Percentiles rank a stretch among this genome's conserved stretches.
Evolutionary conservation across 257 asterid genomes (phyloP).

Genomic region (Orobanche coerulescens): DNA sequence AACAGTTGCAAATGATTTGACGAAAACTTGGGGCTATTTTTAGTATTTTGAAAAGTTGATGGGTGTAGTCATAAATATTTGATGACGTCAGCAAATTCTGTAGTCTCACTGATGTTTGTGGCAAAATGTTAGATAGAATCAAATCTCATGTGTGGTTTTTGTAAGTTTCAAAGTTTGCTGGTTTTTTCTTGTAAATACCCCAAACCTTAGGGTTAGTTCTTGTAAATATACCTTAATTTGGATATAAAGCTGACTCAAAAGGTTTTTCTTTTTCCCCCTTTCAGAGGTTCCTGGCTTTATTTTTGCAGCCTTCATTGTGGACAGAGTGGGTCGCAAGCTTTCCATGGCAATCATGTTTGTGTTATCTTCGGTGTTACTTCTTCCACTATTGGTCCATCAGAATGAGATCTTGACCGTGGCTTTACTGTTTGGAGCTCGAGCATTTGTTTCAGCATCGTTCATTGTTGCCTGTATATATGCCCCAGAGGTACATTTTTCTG

Average conservation of each 20-base stretch:
- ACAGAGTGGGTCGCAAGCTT: constrained; percentile 59
- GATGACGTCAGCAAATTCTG: no score
- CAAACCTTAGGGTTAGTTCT: no score
- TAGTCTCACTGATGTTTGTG: no score
- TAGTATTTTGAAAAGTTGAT: no score
- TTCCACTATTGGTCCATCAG: constrained; percentile 47
- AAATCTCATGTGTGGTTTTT: no score
- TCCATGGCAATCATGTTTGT: constrained; percentile 49
- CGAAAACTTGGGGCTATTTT: no score
- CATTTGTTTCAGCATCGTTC: constrained; percentile 51
- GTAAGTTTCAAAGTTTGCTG: no score
- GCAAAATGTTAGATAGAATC: no score
- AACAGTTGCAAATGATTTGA: no score
- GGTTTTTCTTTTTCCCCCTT: neutral
- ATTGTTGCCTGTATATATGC: constrained; percentile 43
- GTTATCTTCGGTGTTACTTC: constrained; percentile 35
- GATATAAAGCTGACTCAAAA: constrained; percentile 1
- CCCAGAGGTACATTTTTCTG: constrained; percentile 49
- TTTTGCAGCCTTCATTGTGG: constrained; percentile 53
- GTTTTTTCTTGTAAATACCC: no score
- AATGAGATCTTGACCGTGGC: constrained; percentile 40
- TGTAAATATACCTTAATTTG: neutral
- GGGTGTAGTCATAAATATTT: no score
- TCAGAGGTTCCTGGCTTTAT: constrained; percentile 77
- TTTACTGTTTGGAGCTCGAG: constrained; percentile 62